Evolutionary conservation across 345 rosid genomes (phyloP).

Genomic region (Syzygium grande): DNA sequence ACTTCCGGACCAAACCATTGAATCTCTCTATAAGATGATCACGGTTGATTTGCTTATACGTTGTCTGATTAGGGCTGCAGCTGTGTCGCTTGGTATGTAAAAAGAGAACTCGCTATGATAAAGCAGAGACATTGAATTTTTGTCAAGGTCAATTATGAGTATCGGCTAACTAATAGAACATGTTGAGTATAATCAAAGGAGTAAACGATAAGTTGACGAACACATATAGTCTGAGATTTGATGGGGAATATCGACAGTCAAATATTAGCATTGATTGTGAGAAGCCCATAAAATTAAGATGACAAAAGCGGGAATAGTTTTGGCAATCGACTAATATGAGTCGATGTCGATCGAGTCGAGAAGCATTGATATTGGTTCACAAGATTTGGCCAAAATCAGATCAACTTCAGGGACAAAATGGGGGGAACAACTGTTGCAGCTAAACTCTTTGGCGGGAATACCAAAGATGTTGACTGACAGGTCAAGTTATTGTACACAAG

Average conservation of each 20-base stretch:
- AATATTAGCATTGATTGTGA: neutral
- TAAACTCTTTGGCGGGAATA: neutral
- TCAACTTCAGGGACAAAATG: neutral
- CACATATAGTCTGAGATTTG: neutral
- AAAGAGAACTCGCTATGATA: constrained; percentile 6
- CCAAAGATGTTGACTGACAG: neutral
- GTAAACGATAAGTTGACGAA: neutral
- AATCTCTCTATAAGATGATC: neutral
- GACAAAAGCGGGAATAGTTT: neutral
- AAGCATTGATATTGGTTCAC: neutral
- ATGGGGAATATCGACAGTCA: neutral
- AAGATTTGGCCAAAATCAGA: neutral
- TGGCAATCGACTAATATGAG: neutral
- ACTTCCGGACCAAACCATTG: constrained; percentile 17
- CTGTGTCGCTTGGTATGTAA: constrained; percentile 5
- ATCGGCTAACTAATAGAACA: neutral
- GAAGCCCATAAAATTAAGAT: neutral
- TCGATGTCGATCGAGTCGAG: neutral
- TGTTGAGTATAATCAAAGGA: neutral
- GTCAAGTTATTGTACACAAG: neutral
- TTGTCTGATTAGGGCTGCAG: constrained; percentile 22
- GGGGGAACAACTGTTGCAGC: neutral
- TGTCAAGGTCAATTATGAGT: neutral
- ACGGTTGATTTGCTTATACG: constrained; percentile 20
- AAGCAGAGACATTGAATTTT: neutral